phyloP scores from a whole-genome alignment of 2,329 filamentous ascomycete genomes.

The Aspergillus brunneoviolaceus region DNA sequence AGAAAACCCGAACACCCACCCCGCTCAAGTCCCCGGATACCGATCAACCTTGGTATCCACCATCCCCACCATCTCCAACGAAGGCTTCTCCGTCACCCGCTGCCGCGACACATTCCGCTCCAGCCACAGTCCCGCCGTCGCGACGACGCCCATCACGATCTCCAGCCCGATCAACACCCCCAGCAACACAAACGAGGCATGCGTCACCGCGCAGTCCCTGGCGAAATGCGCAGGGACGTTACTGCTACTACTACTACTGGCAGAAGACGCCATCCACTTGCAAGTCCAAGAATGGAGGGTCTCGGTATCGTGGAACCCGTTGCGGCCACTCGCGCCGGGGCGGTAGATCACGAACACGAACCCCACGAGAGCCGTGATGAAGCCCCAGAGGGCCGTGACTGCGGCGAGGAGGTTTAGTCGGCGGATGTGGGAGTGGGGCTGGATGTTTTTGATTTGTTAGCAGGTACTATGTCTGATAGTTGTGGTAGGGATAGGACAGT shows the following conservation, averaged over 20 bases:
- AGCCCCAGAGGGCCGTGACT: constrained; percentile 34
- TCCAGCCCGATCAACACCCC: constrained; percentile 37
- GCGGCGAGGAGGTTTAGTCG: constrained; percentile 36
- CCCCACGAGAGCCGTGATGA: constrained; percentile 36
- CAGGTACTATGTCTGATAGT: neutral
- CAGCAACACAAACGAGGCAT: constrained; percentile 38
- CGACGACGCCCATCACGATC: constrained; percentile 33
- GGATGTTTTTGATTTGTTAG: neutral
- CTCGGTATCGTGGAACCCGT: constrained; percentile 33
- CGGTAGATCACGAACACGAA: constrained; percentile 36
- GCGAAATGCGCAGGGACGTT: constrained; percentile 36
- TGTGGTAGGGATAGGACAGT: neutral
- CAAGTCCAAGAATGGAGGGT: constrained; percentile 45
- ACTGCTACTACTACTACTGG: constrained; percentile 6
- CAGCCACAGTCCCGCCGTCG: constrained; percentile 32
- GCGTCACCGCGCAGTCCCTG: constrained; percentile 39
- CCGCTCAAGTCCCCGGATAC: neutral
- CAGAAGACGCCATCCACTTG: constrained; percentile 33
- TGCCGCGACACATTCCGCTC: constrained; percentile 30
- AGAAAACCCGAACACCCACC: no score
- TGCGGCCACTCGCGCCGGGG: constrained; percentile 30
- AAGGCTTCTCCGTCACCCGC: constrained; percentile 23
- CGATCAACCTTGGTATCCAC: constrained; percentile 20
- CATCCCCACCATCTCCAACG: constrained; percentile 30
- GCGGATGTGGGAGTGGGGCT: constrained; percentile 39